A percentile compares a stretch with the other conserved stretches of the same genome.
These are phyloP conservation scores for Aspergillus ochraceus DNA, from an alignment of 2,329 filamentous ascomycete species.

Conservation along the genomic window DNA sequence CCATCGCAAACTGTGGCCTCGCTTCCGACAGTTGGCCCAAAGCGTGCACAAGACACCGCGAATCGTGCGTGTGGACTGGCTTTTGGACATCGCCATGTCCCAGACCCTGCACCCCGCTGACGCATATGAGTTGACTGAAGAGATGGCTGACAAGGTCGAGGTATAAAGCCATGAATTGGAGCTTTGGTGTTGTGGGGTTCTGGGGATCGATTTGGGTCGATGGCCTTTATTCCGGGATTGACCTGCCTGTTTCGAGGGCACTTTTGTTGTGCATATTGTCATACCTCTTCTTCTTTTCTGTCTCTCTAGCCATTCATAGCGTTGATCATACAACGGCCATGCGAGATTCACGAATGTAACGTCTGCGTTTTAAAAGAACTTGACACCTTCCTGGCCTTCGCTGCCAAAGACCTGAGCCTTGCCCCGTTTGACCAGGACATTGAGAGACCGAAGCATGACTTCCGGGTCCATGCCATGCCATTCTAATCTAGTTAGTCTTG, in stretches of 20 bases:
- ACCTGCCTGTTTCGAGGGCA: neutral
- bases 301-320: neutral
- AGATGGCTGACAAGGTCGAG: constrained; percentile 26
- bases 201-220: neutral
- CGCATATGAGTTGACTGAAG: constrained; percentile 53
- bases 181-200: neutral
- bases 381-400: constrained; percentile 86
- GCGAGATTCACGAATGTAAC: neutral
- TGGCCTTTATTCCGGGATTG: neutral
- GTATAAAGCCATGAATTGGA: constrained; percentile 5
- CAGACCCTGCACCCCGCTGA: constrained; percentile 73
- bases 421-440: constrained; percentile 80
- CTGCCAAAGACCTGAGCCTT: constrained; percentile 92
- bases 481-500: constrained; percentile 50
- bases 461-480: constrained; percentile 87
- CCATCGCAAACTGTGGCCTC: constrained; percentile 74
- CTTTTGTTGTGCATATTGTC: constrained; percentile 2
- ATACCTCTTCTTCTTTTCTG: neutral
- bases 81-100: constrained; percentile 84
- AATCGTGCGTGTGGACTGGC: constrained; percentile 84
- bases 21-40: constrained; percentile 76
- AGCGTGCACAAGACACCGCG: constrained; percentile 77
- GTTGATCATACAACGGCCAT: neutral
- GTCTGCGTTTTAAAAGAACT: constrained; percentile 74
- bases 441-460: constrained; percentile 74